Evolutionary conservation across 2,329 filamentous ascomycete genomes (phyloP), one percentile per base, ranked within the genome.

Genomic region (Bipolaris gigantea): DNA sequence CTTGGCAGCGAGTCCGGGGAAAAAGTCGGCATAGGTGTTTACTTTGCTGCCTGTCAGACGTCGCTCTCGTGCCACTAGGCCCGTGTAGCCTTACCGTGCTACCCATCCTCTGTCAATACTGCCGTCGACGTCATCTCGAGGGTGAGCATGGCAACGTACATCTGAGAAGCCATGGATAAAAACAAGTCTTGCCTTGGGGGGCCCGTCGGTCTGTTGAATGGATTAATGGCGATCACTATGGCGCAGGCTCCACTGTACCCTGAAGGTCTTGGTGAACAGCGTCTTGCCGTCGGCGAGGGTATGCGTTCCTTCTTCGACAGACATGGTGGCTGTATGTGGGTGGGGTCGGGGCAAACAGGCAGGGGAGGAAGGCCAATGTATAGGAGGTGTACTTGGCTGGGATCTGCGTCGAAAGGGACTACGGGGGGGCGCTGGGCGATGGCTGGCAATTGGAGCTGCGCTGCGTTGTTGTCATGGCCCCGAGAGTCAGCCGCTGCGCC

Each of bases 111-210:
- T 27, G 52, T 55, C 40, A 51, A 45, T 42, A 32, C 33, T 42
- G 36, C 36, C 23, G 18, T 42, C 11, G 7, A 13, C n/a, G 33
- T 25, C 39, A 21, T 21, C 7, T 21, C 18, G 25, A 42, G 32
- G 36, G 40, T 25, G 41, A 25, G 13, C 71, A 59, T 13, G 11
- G 13, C 10, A 30, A 30, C 27, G 27, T 71, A 80, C 80, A 80
- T 67, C 92, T 73, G 86, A 91, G 80, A 92, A 97, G 66, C 92
- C 92, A 76, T 97, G 92, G 59, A 97, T 78, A 75, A 95, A 89
- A 65, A 94, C 80, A 45, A 96, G 74, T 62, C 89, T 89, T 33
- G 92, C 92, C 66, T 82, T 83, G 50, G 82, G 75, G 11, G 80
- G 75, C 13, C 78, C 81, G 27, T 81, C 73, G 27, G 85, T 84